A percentile compares a stretch with the other conserved stretches of the same genome.
Evolutionary conservation across 495 filamentous ascomycete species (phyloP).

Genomic region (Penicillium soppii): DNA sequence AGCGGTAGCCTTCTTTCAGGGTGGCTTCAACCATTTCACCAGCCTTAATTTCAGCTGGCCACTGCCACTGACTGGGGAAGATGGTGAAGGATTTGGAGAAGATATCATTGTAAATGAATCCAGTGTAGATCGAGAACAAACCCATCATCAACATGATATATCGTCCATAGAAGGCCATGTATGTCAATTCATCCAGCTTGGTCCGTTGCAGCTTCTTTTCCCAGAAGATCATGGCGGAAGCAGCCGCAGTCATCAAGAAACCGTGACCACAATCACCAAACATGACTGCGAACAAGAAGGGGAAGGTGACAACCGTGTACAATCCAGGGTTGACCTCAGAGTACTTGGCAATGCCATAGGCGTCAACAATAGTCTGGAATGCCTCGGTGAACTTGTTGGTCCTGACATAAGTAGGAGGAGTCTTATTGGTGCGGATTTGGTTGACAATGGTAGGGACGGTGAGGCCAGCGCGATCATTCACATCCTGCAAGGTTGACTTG

Average conservation of each 20-base stretch:
- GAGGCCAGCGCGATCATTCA: slow-evolving; percentile 90
- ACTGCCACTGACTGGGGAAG: slow-evolving; percentile 87
- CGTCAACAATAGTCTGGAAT: slow-evolving; percentile 98
- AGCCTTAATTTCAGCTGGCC: slow-evolving; percentile 64
- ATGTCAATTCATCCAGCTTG: slow-evolving; percentile 90
- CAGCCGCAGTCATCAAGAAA: slow-evolving; percentile 74
- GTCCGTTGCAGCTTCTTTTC: slow-evolving; percentile 80
- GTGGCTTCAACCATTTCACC: slow-evolving; percentile 61
- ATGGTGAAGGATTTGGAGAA: slow-evolving; percentile 91
- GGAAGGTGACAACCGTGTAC: slow-evolving; percentile 93
- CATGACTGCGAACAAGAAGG: slow-evolving; percentile 99
- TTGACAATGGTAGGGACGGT: slow-evolving; percentile 97
- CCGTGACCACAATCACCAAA: slow-evolving; percentile 97
- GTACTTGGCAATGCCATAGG: slow-evolving; percentile 96
- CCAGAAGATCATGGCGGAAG: slow-evolving; percentile 89
- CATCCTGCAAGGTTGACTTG: slow-evolving; percentile 93
- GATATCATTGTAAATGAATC: slow-evolving; percentile 95
- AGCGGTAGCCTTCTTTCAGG: slow-evolving; percentile 71
- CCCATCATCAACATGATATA: slow-evolving; percentile 99
- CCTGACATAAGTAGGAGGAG: slow-evolving; percentile 91
- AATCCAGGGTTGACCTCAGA: slow-evolving; percentile 95
- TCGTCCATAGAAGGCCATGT: slow-evolving; percentile 97
- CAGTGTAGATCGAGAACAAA: slow-evolving; percentile 93
- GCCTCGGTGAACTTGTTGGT: slow-evolving; percentile 97
- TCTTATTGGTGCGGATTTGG: slow-evolving; percentile 93